Percentiles rank a stretch among this genome's conserved stretches.
Conservation (phyloP, 208 protist species). For the Crithidia sp. region DNA sequence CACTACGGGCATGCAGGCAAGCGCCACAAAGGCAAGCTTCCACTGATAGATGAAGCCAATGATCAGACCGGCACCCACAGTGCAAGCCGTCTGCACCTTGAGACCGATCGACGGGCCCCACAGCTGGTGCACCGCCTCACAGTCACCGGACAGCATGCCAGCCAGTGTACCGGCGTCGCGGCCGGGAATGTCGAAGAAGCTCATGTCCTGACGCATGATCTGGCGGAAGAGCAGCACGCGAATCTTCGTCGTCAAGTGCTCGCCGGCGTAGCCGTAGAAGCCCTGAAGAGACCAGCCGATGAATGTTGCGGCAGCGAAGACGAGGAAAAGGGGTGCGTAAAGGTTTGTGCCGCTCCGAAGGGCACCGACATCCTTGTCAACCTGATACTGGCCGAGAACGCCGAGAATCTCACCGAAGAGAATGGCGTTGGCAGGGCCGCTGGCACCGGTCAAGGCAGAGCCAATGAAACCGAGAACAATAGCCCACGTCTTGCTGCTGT, state of each 20-base stretch:
- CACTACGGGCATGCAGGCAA: slow-evolving; percentile 61
- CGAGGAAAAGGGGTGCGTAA: slow-evolving; percentile 59
- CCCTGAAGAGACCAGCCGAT: slow-evolving; percentile 48
- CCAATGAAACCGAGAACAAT: slow-evolving; percentile 55
- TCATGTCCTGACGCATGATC: slow-evolving; percentile 83
- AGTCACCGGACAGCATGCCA: slow-evolving; percentile 77
- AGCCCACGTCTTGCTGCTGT: slow-evolving; percentile 34
- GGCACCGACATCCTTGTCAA: slow-evolving; percentile 30
- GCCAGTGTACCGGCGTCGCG: slow-evolving; percentile 66
- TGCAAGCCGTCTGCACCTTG: slow-evolving; percentile 52
- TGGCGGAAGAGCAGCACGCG: slow-evolving; percentile 64
- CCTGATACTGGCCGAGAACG: slow-evolving; percentile 41
- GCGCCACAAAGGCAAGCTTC: slow-evolving; percentile 69
- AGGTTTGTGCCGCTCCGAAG: slow-evolving; percentile 42
- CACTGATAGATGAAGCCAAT: slow-evolving; percentile 71
- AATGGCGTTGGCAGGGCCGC: slow-evolving; percentile 44
- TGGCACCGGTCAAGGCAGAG: slow-evolving; percentile 41
- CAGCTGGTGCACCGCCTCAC: slow-evolving; percentile 78
- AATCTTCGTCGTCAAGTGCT: slow-evolving; percentile 67
- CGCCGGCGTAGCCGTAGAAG: slow-evolving; percentile 74
- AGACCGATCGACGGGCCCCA: slow-evolving; percentile 69
- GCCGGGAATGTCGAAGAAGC: slow-evolving; percentile 81
- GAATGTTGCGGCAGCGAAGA: slow-evolving; percentile 42
- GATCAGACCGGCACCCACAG: slow-evolving; percentile 47
- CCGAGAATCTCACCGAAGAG: slow-evolving; percentile 53